Percentiles rank a stretch among this genome's conserved stretches.
These are phyloP conservation scores for Saturnispora hagleri DNA, from an alignment of 805 yeast species.

Conservation along the genomic window DNA sequence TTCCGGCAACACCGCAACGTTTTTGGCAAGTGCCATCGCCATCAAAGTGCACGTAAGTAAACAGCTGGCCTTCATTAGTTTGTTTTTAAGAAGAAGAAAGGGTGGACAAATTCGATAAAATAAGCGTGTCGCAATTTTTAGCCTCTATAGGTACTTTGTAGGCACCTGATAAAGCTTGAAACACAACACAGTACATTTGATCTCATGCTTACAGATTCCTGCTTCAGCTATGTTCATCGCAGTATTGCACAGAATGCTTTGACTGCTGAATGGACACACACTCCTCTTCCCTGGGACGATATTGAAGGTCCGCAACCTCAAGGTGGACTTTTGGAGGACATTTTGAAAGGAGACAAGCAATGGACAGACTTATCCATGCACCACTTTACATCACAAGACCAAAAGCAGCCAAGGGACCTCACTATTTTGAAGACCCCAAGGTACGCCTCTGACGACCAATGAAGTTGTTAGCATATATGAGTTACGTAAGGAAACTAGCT, in stretches of 20 bases:
- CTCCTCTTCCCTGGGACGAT: conserved; percentile 3
- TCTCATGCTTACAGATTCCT: not conserved
- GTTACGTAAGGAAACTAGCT: not conserved
- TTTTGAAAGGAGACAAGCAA: not conserved
- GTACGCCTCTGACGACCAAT: not conserved
- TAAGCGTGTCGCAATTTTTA: not conserved
- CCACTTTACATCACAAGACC: not conserved
- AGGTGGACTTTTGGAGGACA: not conserved
- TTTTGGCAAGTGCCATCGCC: conserved; percentile 1
- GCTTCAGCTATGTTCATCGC: not conserved
- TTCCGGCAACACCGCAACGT: not conserved
- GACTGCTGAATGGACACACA: not conserved
- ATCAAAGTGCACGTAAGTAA: not conserved
- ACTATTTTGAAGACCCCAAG: not conserved
- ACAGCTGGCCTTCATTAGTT: not conserved
- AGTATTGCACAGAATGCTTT: not conserved
- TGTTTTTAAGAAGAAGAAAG: not conserved
- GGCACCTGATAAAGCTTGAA: not conserved
- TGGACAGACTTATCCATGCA: not conserved
- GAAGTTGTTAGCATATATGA: not conserved
- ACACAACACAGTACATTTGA: not conserved
- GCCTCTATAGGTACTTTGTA: not conserved
- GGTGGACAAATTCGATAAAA: not conserved
- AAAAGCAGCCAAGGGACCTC: not conserved
- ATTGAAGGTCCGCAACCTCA: not conserved